A percentile compares a stretch with the other conserved stretches of the same genome.
Evolutionary conservation across 768 basidiomycete species (phyloP).

Genomic region (Cantharellus cinnabarinus): DNA sequence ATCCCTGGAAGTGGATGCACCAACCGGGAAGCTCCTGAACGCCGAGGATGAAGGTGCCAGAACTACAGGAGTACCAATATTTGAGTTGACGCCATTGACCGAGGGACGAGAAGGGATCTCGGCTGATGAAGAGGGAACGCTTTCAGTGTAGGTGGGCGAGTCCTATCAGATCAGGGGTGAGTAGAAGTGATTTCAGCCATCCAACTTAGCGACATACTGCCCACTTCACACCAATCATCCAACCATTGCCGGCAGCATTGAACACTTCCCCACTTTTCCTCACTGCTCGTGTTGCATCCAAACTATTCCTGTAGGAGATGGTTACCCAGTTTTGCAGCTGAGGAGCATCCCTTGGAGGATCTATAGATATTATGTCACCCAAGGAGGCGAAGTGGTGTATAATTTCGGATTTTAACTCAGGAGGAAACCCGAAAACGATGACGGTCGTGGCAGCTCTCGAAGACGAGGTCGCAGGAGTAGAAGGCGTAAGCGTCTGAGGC

Average conservation of each 20-base stretch:
- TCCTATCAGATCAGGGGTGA: neutral
- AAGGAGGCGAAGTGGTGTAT: conserved; percentile 18
- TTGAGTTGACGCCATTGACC: neutral
- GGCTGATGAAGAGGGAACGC: neutral
- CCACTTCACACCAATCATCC: conserved; percentile 79
- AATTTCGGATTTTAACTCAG: conserved; percentile 44
- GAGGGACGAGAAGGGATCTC: neutral
- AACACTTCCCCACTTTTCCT: conserved; percentile 69
- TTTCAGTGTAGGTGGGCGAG: neutral
- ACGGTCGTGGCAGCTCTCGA: conserved; percentile 25
- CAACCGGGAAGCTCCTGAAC: neutral
- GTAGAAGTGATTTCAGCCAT: neutral
- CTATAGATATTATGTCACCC: conserved; percentile 47
- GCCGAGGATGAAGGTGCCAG: neutral
- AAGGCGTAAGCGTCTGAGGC: conserved; percentile 20
- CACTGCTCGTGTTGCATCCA: conserved; percentile 59
- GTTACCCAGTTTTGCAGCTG: conserved; percentile 56
- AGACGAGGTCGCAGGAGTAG: conserved; percentile 13
- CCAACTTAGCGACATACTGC: conserved; percentile 31
- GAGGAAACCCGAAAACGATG: conserved; percentile 76
- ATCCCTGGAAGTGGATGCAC: neutral
- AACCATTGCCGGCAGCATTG: conserved; percentile 27
- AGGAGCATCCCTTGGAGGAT: conserved; percentile 32
- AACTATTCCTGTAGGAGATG: conserved; percentile 49
- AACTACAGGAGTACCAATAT: neutral